Evolutionary conservation across 1,139 yeast species (phyloP), one percentile per base, ranked within the genome.

Genomic region (Lodderomyces oxycetoniae): DNA sequence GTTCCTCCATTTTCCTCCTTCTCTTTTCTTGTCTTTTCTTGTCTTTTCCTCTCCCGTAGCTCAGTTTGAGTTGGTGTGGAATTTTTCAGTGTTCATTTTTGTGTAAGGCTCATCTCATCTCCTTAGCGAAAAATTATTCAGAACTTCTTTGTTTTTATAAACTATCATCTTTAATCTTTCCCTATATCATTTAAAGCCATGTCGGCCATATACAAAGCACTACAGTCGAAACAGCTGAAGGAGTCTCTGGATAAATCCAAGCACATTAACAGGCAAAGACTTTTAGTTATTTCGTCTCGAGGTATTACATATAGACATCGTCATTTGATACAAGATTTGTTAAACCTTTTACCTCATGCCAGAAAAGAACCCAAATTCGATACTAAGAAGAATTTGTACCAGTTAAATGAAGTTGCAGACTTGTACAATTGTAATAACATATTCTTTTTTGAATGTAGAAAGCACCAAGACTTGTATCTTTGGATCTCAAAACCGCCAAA

Each of bases 401-500:
- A 87, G 59, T 71, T 91, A 45, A 91, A 91, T 53, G 98, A 91
- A 63, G 85, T 89, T 44, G 97, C 98, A 3, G 98, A 93, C 55
- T 71, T 93, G 45, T 88, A 91, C 74, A 91, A 91, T 71, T 93
- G 99, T 73, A 93, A 91, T 66, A 91, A 91, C 57, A 77, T 93
- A 47, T 69, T 88, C 60, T 91, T 85, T 59, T 93, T 93, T 54
- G 99, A 91, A 62, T 89, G 95, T 39, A 80, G 97, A 67, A 91
- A 93, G 64, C 97, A 91, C 61, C 86, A 81, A 61, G 99, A 91
- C 64, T 76, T 91, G 54, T 91, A 93, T 59, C 62, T 91, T 58
- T 91, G 97, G 96, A 61, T 91, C 46, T 75, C 96, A 27, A 89
- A 91, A 63, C 95, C 97, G 17, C 98, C 98, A 32, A 91, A 91